Percentiles rank a stretch among this genome's conserved stretches.
phyloP scores from a whole-genome alignment of 768 basidiomycete genomes.

The Pulveroboletus sp. region DNA sequence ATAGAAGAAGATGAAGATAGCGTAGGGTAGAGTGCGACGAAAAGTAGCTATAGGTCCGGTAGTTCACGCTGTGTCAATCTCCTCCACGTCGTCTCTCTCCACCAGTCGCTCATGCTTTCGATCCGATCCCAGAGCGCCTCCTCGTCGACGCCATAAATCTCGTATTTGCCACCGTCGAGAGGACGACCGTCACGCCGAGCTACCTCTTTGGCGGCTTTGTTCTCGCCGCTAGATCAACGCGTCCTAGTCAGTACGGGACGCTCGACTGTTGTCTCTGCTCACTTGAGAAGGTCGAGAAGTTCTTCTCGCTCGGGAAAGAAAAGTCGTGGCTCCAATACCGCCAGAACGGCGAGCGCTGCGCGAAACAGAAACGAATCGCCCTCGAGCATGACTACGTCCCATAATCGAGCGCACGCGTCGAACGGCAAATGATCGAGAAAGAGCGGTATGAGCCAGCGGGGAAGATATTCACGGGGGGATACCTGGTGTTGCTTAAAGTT shows the following conservation, averaged over 20 bases:
- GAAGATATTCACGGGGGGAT: slow-evolving; percentile 79
- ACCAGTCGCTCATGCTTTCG: slow-evolving; percentile 83
- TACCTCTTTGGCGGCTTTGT: slow-evolving; percentile 77
- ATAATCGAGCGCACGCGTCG: slow-evolving; percentile 83
- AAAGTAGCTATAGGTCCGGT: slow-evolving; percentile 52
- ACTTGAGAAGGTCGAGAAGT: slow-evolving; percentile 75
- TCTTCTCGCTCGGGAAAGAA: slow-evolving; percentile 86
- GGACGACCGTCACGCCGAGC: slow-evolving; percentile 66
- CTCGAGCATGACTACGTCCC: slow-evolving; percentile 85
- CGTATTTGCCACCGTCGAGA: slow-evolving; percentile 72
- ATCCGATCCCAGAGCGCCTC: slow-evolving; percentile 83
- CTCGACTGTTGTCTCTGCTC: slow-evolving; percentile 18
- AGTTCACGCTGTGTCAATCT: slow-evolving; percentile 78
- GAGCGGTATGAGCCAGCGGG: slow-evolving; percentile 75
- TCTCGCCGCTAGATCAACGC: slow-evolving; percentile 57
- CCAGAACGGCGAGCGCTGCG: slow-evolving; percentile 75
- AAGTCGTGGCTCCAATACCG: slow-evolving; percentile 76
- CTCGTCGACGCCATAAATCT: slow-evolving; percentile 82
- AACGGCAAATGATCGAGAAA: slow-evolving; percentile 88
- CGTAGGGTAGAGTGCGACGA: slow-evolving; percentile 7
- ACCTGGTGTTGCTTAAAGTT: slow-evolving; percentile 94
- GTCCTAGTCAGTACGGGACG: slow-evolving; percentile 11
- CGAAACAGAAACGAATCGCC: slow-evolving; percentile 90
- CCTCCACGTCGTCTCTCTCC: slow-evolving; percentile 89
- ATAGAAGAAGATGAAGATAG: slow-evolving; percentile 44